phyloP scores from a whole-genome alignment of 257 asterid genomes.

The Nicotiana otophora region DNA sequence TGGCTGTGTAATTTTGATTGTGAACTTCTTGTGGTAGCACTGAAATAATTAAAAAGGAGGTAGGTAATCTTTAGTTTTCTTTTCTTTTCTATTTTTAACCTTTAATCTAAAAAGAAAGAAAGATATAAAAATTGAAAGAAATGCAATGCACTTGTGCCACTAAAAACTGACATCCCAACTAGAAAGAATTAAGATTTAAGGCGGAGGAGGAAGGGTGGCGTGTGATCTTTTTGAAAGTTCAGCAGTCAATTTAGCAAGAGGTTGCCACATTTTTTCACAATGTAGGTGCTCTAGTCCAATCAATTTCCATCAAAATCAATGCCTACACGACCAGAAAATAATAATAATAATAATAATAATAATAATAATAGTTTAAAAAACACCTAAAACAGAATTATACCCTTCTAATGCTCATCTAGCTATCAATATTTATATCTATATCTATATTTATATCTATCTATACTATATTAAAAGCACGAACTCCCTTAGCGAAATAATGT shows the following conservation, averaged over 20 bases:
- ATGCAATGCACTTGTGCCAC: constrained; percentile 8
- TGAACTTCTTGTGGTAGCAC: not conserved
- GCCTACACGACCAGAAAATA: too few relatives aligned
- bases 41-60: not conserved
- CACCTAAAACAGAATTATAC: too few relatives aligned
- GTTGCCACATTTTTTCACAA: constrained; percentile 3
- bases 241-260: constrained; percentile 13
- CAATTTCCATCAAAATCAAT: not conserved
- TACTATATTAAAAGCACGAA: too few relatives aligned
- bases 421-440: too few relatives aligned
- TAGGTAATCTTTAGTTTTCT: constrained; percentile 4
- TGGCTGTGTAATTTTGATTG: not conserved
- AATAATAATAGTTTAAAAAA: too few relatives aligned
- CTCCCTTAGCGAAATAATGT: too few relatives aligned
- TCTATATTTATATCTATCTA: too few relatives aligned
- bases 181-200: constrained; percentile 16
- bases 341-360: too few relatives aligned
- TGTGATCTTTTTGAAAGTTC: constrained; percentile 14
- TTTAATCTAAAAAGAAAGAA: not conserved
- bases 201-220: constrained; percentile 13
- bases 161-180: constrained; percentile 44
- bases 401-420: too few relatives aligned
- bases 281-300: constrained; percentile 7
- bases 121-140: not conserved
- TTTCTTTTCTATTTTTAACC: not conserved